Conservation (phyloP, 768 basidiomycete genomes). For the Coprinopsis sp. region DNA sequence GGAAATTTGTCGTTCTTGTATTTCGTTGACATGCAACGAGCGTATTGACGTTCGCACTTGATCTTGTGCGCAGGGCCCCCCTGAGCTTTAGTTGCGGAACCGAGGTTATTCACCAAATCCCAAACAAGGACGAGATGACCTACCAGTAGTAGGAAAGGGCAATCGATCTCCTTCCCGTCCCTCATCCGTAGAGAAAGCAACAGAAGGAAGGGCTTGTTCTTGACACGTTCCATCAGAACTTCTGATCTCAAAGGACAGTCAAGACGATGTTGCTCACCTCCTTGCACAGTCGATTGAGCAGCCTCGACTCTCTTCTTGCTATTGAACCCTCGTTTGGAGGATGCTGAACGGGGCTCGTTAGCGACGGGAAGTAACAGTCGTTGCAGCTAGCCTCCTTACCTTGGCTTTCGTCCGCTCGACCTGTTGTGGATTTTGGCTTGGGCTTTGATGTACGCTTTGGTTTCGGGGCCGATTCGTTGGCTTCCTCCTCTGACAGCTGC, state of each 20-base stretch:
- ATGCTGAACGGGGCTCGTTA: conserved; percentile 18
- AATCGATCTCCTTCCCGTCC: too few relatives aligned
- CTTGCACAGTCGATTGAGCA: conserved; percentile 59
- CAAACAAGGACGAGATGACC: too few relatives aligned
- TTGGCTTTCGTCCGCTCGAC: conserved; percentile 22
- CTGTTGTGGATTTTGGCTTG: conserved; percentile 49
- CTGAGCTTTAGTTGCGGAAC: neutral
- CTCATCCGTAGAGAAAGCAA: too few relatives aligned
- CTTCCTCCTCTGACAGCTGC: conserved; percentile 31
- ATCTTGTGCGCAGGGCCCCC: conserved; percentile 22
- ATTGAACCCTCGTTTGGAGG: conserved; percentile 64
- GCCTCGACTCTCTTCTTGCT: conserved; percentile 71
- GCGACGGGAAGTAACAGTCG: conserved; percentile 6
- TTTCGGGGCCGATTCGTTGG: conserved; percentile 29
- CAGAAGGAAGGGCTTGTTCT: too few relatives aligned
- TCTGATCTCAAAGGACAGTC: neutral
- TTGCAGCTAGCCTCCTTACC: conserved; percentile 16
- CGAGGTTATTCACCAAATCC: too few relatives aligned
- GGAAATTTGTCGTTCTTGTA: conserved; percentile 71
- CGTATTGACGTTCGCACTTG: conserved; percentile 68
- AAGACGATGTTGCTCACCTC: conserved; percentile 36
- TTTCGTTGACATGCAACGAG: conserved; percentile 80
- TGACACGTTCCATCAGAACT: neutral
- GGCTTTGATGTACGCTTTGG: conserved; percentile 28
- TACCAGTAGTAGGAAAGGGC: too few relatives aligned